Evolutionary conservation across 352 stramenopile species (phyloP).

Genomic region (Aphanomyces stellatus): DNA sequence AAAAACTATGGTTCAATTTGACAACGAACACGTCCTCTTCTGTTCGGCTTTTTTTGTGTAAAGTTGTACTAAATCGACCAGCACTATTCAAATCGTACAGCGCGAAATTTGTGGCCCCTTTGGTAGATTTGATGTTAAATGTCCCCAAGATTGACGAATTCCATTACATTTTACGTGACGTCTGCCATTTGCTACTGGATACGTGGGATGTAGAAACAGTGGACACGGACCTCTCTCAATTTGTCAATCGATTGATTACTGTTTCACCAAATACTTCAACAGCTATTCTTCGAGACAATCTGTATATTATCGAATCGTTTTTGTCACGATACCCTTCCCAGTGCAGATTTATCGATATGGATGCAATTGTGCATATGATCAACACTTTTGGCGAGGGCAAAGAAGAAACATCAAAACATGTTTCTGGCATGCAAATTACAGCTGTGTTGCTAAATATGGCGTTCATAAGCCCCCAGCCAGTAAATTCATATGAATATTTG

Average conservation of each 20-base stretch:
- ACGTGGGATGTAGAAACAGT: slow-evolving; percentile 36
- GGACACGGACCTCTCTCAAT: slow-evolving; percentile 34
- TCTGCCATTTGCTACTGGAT: slow-evolving; percentile 46
- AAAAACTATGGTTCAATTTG: slow-evolving; percentile 52
- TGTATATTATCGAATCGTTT: slow-evolving; percentile 49
- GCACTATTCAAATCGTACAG: slow-evolving; percentile 46
- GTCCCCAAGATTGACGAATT: slow-evolving; percentile 41
- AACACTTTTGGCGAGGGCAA: slow-evolving; percentile 29
- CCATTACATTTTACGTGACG: slow-evolving; percentile 69
- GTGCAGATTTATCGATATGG: slow-evolving; percentile 30
- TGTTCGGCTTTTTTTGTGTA: slow-evolving; percentile 60
- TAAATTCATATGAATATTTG: neutral
- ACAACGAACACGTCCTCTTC: slow-evolving; percentile 36
- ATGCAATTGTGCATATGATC: slow-evolving; percentile 32
- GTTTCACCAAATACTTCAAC: neutral
- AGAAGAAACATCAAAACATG: slow-evolving; percentile 35
- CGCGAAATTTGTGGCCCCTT: slow-evolving; percentile 36
- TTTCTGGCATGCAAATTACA: slow-evolving; percentile 46
- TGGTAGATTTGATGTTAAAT: slow-evolving; percentile 51
- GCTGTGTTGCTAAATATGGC: slow-evolving; percentile 4
- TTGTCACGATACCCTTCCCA: slow-evolving; percentile 30
- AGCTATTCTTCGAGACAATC: slow-evolving; percentile 52
- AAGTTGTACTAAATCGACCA: slow-evolving; percentile 58
- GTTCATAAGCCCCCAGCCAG: neutral
- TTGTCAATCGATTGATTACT: slow-evolving; percentile 30